phyloP scores from a whole-genome alignment of 192 early-diverging fungal genomes.

The Podila verticillata region DNA sequence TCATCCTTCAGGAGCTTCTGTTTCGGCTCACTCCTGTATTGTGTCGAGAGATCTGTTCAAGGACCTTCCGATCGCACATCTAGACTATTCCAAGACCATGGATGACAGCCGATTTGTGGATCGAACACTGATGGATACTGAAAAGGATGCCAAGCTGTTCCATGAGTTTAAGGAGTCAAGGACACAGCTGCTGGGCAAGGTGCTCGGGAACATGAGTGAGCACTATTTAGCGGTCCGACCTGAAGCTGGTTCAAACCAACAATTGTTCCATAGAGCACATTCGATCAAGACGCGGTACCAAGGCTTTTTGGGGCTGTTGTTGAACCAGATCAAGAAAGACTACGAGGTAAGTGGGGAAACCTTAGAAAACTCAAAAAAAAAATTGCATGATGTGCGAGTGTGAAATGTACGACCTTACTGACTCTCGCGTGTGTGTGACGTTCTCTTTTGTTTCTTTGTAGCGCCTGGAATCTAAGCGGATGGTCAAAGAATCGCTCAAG shows the following conservation, averaged over 20 bases:
- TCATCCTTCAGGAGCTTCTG: neutral
- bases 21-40: neutral
- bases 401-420: no score
- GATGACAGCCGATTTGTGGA: neutral
- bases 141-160: neutral
- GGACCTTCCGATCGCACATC: slow-evolving; percentile 15
- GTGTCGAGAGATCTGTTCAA: slow-evolving; percentile 7
- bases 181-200: slow-evolving; percentile 14
- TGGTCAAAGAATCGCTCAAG: slow-evolving; percentile 13
- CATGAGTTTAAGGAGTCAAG: slow-evolving; percentile 28
- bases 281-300: neutral
- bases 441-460: neutral
- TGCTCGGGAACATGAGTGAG: slow-evolving; percentile 37
- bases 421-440: no score
- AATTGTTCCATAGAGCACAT: neutral
- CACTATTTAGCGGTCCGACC: slow-evolving; percentile 12
- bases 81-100: neutral
- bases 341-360: slow-evolving; percentile 3
- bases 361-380: neutral
- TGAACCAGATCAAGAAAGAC: slow-evolving; percentile 4
- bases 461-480: slow-evolving; percentile 11
- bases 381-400: no score
- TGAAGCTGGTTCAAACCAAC: neutral
- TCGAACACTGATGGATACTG: neutral
- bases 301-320: neutral